These are phyloP conservation scores for Kodamaea leandrae DNA, from an alignment of 805 yeast genomes.

Conservation along the genomic window DNA sequence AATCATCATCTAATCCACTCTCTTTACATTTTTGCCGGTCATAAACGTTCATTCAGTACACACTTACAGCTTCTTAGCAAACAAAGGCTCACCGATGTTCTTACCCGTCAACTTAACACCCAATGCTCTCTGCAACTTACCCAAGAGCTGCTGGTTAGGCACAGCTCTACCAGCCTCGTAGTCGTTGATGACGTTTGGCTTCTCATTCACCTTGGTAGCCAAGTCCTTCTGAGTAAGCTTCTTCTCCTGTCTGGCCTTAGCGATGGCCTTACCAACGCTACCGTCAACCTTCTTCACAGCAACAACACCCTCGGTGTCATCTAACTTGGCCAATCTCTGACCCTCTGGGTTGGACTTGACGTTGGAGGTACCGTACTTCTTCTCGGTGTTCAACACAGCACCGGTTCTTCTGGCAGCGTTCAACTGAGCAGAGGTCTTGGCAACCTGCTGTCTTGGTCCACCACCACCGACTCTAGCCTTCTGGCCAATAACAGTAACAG, in stretches of 20 bases:
- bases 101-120: constrained; percentile 97
- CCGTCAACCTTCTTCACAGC: constrained; percentile 86
- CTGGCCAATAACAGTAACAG: constrained; percentile 83
- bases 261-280: constrained; percentile 83
- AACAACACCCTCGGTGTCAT: constrained; percentile 89
- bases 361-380: constrained; percentile 75
- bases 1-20: not conserved
- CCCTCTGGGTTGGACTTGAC: constrained; percentile 77
- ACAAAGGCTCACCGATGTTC: constrained; percentile 87
- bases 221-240: constrained; percentile 91
- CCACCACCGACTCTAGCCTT: constrained; percentile 85
- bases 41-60: not conserved
- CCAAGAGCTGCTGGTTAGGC: constrained; percentile 93
- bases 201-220: constrained; percentile 93
- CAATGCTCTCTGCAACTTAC: constrained; percentile 87
- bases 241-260: constrained; percentile 83
- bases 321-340: constrained; percentile 89
- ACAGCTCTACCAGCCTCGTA: constrained; percentile 96
- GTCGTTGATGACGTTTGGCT: constrained; percentile 92
- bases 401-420: constrained; percentile 96
- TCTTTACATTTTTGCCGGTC: not conserved
- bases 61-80: constrained; percentile 49
- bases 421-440: constrained; percentile 71
- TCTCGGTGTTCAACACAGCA: constrained; percentile 83
- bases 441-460: constrained; percentile 84